phyloP scores from a whole-genome alignment of 495 filamentous ascomycete species.

The Lasiosphaeriaceae sp. region DNA sequence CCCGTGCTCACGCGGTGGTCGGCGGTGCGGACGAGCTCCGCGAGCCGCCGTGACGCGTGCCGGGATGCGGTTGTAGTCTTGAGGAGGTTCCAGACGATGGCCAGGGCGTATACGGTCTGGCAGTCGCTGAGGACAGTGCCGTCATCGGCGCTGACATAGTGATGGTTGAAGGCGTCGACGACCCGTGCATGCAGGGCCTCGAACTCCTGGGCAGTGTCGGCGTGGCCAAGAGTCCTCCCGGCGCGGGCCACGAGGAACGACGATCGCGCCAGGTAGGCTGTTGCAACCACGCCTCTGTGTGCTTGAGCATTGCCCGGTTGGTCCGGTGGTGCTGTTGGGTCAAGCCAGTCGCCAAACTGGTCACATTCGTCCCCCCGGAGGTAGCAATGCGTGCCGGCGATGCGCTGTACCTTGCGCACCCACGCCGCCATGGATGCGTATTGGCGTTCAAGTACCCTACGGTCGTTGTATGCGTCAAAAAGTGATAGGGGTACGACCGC shows the following conservation, averaged over 20 bases:
- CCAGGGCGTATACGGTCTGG: conserved; percentile 40
- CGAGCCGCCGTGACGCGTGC: conserved; percentile 13
- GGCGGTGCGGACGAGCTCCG: conserved; percentile 28
- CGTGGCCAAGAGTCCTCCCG: background rate
- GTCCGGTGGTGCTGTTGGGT: conserved; percentile 40
- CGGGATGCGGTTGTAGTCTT: conserved; percentile 21
- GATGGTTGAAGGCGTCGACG: conserved; percentile 26
- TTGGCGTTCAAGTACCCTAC: no score
- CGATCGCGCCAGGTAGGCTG: background rate
- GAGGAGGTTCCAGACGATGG: conserved; percentile 26
- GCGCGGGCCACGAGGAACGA: no score
- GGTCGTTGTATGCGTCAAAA: no score
- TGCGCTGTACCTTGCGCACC: background rate
- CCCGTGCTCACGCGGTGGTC: conserved; percentile 50
- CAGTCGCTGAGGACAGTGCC: conserved; percentile 33
- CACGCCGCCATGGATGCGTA: background rate
- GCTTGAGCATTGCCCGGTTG: conserved; percentile 34
- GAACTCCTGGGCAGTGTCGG: conserved; percentile 16
- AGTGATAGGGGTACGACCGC: no score
- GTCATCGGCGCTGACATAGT: conserved; percentile 36
- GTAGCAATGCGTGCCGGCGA: conserved; percentile 10
- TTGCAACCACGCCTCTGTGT: conserved; percentile 29
- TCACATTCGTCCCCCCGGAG: conserved; percentile 25
- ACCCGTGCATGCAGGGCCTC: conserved; percentile 10
- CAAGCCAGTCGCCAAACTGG: conserved; percentile 39